Conservation (phyloP, 2,329 filamentous ascomycete genomes). For the Colletotrichum sp. region DNA sequence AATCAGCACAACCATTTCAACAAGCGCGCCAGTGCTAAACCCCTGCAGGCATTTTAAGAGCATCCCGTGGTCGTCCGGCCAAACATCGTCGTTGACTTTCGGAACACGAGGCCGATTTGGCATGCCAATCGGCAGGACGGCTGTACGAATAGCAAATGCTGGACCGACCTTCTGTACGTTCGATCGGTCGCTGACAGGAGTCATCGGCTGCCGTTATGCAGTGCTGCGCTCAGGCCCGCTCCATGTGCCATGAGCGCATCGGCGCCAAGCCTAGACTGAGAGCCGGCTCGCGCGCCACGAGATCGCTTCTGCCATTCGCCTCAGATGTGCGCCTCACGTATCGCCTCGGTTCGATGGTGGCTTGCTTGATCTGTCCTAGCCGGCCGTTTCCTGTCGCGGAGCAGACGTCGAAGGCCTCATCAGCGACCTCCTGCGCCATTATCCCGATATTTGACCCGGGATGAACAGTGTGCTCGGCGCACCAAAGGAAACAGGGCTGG, state of each 20-base stretch:
- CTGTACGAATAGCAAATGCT: background rate
- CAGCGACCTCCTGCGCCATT: background rate
- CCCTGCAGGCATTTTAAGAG: background rate
- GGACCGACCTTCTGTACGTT: background rate
- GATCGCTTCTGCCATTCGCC: background rate
- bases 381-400: background rate
- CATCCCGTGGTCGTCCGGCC: background rate
- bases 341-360: slow-evolving; percentile 2
- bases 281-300: slow-evolving; percentile 5
- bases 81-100: background rate
- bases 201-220: background rate
- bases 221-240: background rate
- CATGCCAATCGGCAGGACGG: slow-evolving; percentile 1
- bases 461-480: background rate
- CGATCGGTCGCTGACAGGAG: background rate
- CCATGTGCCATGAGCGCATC: background rate
- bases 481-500: background rate
- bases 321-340: background rate
- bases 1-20: background rate
- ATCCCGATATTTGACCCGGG: background rate
- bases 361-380: background rate
- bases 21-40: background rate
- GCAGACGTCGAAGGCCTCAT: background rate
- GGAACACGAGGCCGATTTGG: slow-evolving; percentile 15
- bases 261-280: background rate